Conservation (phyloP, 768 basidiomycete genomes). For the Postia placenta region DNA sequence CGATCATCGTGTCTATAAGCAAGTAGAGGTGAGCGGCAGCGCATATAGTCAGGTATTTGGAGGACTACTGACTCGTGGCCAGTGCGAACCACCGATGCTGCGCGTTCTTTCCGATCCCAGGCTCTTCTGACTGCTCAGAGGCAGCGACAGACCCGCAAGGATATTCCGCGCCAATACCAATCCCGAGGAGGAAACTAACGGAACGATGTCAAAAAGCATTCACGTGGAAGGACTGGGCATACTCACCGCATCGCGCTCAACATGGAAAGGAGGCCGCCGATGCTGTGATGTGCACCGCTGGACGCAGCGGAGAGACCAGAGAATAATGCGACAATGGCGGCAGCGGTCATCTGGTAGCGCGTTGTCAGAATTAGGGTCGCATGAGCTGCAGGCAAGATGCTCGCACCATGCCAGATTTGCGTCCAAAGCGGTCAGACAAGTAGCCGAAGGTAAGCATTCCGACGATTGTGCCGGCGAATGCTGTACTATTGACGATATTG, state of each 20-base stretch:
- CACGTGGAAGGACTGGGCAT: background rate
- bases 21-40: conserved; percentile 4
- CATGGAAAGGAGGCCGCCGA: conserved; percentile 71
- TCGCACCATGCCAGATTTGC: conserved; percentile 84
- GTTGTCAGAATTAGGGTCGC: no score
- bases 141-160: conserved; percentile 88
- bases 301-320: conserved; percentile 80
- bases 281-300: conserved; percentile 65
- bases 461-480: conserved; percentile 82
- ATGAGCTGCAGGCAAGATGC: no score
- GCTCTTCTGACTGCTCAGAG: conserved; percentile 86
- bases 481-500: conserved; percentile 57
- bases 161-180: conserved; percentile 86
- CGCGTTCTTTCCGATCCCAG: conserved; percentile 66
- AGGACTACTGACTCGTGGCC: conserved; percentile 66
- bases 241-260: conserved; percentile 69
- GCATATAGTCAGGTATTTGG: background rate
- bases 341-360: conserved; percentile 80
- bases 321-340: conserved; percentile 80
- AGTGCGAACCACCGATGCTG: conserved; percentile 86
- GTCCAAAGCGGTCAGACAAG: conserved; percentile 80
- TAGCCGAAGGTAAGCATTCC: conserved; percentile 83
- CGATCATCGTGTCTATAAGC: conserved; percentile 72
- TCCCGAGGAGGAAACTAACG: conserved; percentile 76
- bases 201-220: background rate